A percentile compares a stretch with the other conserved stretches of the same genome.
Conservation (phyloP, 1,139 yeast species). For the Lodderomyces metapsilosis region DNA sequence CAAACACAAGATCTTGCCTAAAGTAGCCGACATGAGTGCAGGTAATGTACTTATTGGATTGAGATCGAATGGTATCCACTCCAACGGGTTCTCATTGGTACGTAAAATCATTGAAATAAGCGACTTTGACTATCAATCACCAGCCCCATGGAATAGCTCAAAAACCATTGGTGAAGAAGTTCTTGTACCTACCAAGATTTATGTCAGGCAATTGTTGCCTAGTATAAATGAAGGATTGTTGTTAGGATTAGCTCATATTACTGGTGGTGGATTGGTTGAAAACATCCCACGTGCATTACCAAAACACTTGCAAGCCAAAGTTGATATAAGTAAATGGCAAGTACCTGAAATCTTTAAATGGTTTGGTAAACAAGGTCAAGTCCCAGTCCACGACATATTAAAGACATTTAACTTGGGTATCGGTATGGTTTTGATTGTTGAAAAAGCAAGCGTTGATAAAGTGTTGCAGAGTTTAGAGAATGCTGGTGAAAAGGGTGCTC, state of each 20-base stretch:
- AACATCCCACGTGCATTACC: slow-evolving; percentile 96
- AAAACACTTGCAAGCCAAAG: slow-evolving; percentile 67
- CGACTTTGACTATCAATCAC: slow-evolving; percentile 63
- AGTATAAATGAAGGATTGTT: slow-evolving; percentile 66
- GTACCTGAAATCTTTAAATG: slow-evolving; percentile 89
- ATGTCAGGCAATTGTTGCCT: slow-evolving; percentile 85
- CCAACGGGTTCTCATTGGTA: slow-evolving; percentile 95
- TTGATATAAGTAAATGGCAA: slow-evolving; percentile 79
- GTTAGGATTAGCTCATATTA: slow-evolving; percentile 92
- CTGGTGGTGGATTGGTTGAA: slow-evolving; percentile 98
- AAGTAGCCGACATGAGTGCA: slow-evolving; percentile 56
- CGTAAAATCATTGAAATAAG: slow-evolving; percentile 86
- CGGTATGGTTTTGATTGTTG: slow-evolving; percentile 93
- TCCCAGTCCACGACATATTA: slow-evolving; percentile 78
- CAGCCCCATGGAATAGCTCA: slow-evolving; percentile 80
- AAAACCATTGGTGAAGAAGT: slow-evolving; percentile 83
- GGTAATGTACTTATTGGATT: slow-evolving; percentile 88
- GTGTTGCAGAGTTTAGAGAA: slow-evolving; percentile 53
- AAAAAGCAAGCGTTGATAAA: slow-evolving; percentile 56
- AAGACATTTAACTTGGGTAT: slow-evolving; percentile 95
- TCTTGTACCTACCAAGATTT: slow-evolving; percentile 87
- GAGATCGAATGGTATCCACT: slow-evolving; percentile 90
- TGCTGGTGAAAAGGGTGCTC: slow-evolving; percentile 70
- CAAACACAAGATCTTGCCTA: slow-evolving; percentile 73
- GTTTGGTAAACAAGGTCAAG: slow-evolving; percentile 90